Conservation (phyloP, 805 yeast species). For the Cyberlindnera japonica region DNA sequence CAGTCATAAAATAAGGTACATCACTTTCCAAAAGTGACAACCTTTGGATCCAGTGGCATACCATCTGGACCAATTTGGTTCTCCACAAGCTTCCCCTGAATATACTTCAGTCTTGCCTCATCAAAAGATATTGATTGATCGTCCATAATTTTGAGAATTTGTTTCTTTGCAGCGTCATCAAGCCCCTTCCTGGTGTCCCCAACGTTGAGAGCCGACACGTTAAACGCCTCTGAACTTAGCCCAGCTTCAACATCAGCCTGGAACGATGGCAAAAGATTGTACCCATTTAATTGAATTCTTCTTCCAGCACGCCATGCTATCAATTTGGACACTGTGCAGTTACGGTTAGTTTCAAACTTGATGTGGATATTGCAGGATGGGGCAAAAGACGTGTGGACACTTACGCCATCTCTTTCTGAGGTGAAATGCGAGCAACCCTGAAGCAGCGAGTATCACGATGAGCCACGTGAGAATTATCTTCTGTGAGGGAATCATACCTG, state of each 20-base stretch:
- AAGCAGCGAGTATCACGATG: not conserved
- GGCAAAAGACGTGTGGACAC: not conserved
- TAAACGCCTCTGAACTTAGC: slow-evolving; percentile 54
- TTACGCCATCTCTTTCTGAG: slow-evolving; percentile 20
- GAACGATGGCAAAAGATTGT: slow-evolving; percentile 31
- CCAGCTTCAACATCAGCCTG: slow-evolving; percentile 54
- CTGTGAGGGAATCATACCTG: no score
- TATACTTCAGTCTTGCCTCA: slow-evolving; percentile 59
- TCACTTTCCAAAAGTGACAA: slow-evolving; percentile 42
- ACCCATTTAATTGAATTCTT: slow-evolving; percentile 26
- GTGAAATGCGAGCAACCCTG: slow-evolving; percentile 4
- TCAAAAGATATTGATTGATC: slow-evolving; percentile 53
- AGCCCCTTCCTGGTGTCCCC: slow-evolving; percentile 62
- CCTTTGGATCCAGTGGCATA: slow-evolving; percentile 61
- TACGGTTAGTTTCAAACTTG: slow-evolving; percentile 5
- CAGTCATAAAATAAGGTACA: slow-evolving; percentile 1
- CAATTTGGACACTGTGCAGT: slow-evolving; percentile 16
- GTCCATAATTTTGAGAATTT: slow-evolving; percentile 53
- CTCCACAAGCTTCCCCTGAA: slow-evolving; percentile 40
- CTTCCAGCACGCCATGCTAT: slow-evolving; percentile 24
- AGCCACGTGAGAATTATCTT: not conserved
- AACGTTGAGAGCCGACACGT: slow-evolving; percentile 43
- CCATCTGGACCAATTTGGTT: slow-evolving; percentile 65
- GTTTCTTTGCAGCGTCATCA: slow-evolving; percentile 48
- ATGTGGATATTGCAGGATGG: not conserved